These are phyloP conservation scores for Talaromyces liani DNA, from an alignment of 495 filamentous ascomycete species.

Conservation along the genomic window DNA sequence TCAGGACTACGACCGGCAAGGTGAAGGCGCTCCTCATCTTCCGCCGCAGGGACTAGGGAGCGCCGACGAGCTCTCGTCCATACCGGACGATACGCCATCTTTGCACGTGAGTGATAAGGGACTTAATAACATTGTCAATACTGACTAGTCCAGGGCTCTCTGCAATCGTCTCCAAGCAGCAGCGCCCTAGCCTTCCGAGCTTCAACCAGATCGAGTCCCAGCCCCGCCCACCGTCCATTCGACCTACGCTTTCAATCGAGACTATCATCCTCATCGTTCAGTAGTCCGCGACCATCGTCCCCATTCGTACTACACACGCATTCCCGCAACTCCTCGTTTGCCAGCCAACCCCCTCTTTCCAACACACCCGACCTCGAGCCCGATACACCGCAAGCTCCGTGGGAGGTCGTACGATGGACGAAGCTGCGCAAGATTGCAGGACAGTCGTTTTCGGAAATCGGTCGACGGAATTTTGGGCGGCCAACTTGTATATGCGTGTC, in stretches of 20 bases:
- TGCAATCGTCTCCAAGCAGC: constrained; percentile 69
- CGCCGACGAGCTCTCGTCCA: constrained; percentile 51
- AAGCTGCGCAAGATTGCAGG: constrained; percentile 83
- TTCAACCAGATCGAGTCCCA: constrained; percentile 50
- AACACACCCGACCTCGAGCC: constrained; percentile 46
- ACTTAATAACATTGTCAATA: constrained; percentile 10
- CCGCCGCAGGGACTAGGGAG: constrained; percentile 21
- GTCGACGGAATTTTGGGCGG: constrained; percentile 84
- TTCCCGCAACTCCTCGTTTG: constrained; percentile 68
- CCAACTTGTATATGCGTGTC: constrained; percentile 89
- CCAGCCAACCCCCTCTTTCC: constrained; percentile 42
- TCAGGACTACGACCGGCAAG: constrained; percentile 5
- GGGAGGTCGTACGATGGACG: constrained; percentile 96
- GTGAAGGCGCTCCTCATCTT: constrained; percentile 12
- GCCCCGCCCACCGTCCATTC: constrained; percentile 83
- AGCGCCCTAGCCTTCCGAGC: constrained; percentile 44
- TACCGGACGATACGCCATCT: constrained; percentile 85
- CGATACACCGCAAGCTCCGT: constrained; percentile 65
- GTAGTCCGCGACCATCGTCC: constrained; percentile 61
- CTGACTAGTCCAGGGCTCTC: constrained; percentile 57
- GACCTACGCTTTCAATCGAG: constrained; percentile 90
- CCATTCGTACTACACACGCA: constrained; percentile 70
- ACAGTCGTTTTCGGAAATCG: constrained; percentile 89
- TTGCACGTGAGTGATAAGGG: constrained; percentile 55
- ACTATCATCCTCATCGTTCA: constrained; percentile 52